A percentile compares a stretch with the other conserved stretches of the same genome.
Evolutionary conservation across 2,329 filamentous ascomycete genomes (phyloP).

Genomic region (Fusarium multiceps): DNA sequence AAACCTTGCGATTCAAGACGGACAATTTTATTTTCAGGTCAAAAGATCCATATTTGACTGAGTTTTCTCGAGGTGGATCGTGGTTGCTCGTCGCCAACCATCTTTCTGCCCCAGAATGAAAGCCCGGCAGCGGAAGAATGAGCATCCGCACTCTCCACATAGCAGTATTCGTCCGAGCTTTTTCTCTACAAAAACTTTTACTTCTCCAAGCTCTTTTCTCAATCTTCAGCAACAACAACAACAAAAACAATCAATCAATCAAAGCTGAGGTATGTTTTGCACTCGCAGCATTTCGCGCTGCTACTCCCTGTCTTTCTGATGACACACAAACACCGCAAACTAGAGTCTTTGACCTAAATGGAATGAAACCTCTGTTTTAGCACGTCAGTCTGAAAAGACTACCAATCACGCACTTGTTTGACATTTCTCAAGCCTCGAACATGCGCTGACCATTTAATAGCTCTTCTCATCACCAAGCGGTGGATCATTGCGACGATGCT

Average conservation of each 20-base stretch:
- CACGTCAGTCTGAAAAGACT: conserved; percentile 89
- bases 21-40: conserved; percentile 1
- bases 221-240: conserved; percentile 38
- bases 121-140: conserved; percentile 30
- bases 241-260: conserved; percentile 34
- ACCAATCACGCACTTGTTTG: conserved; percentile 36
- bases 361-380: conserved; percentile 83
- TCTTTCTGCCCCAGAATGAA: conserved; percentile 5
- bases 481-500: conserved; percentile 43
- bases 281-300: conserved; percentile 20
- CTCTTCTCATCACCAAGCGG: conserved; percentile 44
- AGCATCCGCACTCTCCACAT: conserved; percentile 34
- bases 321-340: conserved; percentile 87
- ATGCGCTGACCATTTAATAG: conserved; percentile 46
- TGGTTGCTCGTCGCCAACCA: conserved; percentile 26
- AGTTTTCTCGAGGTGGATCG: conserved; percentile 27
- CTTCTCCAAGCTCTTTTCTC: conserved; percentile 24
- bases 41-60: conserved; percentile 25
- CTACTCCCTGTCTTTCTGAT: conserved; percentile 67
- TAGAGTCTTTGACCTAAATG: conserved; percentile 94
- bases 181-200: conserved; percentile 44
- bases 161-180: conserved; percentile 45
- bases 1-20: neutral
- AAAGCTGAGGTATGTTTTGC: conserved; percentile 44
- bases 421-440: conserved; percentile 15